These are phyloP conservation scores for Cryptosporidium xiaoi DNA, from an alignment of 169 alveolate genomes.

Conservation along the genomic window DNA sequence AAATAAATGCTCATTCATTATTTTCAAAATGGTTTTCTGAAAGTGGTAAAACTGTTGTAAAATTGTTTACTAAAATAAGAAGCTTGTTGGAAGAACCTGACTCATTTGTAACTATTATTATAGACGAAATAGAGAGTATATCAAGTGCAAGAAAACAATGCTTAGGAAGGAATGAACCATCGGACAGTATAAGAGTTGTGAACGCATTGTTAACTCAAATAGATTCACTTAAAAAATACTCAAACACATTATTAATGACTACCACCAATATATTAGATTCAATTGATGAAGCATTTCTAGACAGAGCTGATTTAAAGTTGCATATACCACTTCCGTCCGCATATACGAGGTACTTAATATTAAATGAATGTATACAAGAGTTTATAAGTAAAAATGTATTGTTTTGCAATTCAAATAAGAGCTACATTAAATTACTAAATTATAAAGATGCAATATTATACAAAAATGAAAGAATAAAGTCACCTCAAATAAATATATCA, in stretches of 20 bases:
- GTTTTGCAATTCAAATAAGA: background rate
- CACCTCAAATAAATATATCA: conserved; percentile 5
- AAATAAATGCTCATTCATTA: conserved; percentile 82
- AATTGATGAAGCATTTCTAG: conserved; percentile 85
- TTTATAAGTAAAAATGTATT: conserved; percentile 34
- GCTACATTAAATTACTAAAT: conserved; percentile 1
- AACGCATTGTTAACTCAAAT: conserved; percentile 85
- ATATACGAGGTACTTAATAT: conserved; percentile 80
- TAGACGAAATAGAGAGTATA: conserved; percentile 85
- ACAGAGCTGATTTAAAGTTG: conserved; percentile 83
- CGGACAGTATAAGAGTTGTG: conserved; percentile 85
- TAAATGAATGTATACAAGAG: conserved; percentile 78
- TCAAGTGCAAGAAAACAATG: conserved; percentile 82
- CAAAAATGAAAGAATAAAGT: background rate
- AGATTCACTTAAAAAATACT: conserved; percentile 78
- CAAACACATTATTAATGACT: conserved; percentile 82
- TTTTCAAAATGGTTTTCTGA: conserved; percentile 86
- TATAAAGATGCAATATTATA: conserved; percentile 23
- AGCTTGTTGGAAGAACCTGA: conserved; percentile 77
- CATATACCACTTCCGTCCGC: conserved; percentile 81
- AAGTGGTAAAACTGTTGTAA: conserved; percentile 84
- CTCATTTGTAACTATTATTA: conserved; percentile 78
- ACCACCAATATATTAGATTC: conserved; percentile 84
- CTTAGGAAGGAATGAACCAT: conserved; percentile 82
- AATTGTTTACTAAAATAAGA: conserved; percentile 79